phyloP scores from a whole-genome alignment of 176 grass and related monocot species.

The Oryza coarctata region DNA sequence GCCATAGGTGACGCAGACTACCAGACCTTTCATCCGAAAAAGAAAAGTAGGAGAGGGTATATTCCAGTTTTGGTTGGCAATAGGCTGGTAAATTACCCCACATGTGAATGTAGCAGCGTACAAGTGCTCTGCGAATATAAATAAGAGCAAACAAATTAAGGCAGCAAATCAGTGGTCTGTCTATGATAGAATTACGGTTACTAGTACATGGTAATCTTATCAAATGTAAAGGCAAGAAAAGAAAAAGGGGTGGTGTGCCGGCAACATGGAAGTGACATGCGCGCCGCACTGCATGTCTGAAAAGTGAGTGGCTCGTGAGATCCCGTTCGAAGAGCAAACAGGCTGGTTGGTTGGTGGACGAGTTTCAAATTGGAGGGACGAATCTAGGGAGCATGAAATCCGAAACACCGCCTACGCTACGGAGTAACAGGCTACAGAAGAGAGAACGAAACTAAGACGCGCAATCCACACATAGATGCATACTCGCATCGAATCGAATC shows the following conservation, averaged over 20 bases:
- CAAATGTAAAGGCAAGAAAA: neutral
- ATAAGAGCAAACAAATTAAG: neutral
- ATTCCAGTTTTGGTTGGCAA: neutral
- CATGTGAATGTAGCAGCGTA: neutral
- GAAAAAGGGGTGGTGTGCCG: too few species aligned
- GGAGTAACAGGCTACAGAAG: neutral
- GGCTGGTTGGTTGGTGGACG: neutral
- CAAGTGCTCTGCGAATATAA: neutral
- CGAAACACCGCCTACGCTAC: too few species aligned
- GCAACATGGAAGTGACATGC: neutral
- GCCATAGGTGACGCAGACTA: constrained; percentile 42
- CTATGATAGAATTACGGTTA: too few species aligned
- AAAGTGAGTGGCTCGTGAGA: too few species aligned
- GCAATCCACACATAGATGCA: neutral
- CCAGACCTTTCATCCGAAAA: constrained; percentile 43
- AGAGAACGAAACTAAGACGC: too few species aligned
- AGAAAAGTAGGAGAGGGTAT: too few species aligned
- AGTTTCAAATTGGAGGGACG: constrained; percentile 3
- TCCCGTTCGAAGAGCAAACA: neutral
- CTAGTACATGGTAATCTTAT: too few species aligned
- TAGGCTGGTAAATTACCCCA: neutral
- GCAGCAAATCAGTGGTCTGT: too few species aligned
- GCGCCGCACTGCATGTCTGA: neutral
- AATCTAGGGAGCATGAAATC: neutral
- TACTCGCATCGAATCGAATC: too few species aligned